Base-by-base conservation (phyloP, 495 filamentous ascomycete species). In the Gamarada debralockiae region DNA sequence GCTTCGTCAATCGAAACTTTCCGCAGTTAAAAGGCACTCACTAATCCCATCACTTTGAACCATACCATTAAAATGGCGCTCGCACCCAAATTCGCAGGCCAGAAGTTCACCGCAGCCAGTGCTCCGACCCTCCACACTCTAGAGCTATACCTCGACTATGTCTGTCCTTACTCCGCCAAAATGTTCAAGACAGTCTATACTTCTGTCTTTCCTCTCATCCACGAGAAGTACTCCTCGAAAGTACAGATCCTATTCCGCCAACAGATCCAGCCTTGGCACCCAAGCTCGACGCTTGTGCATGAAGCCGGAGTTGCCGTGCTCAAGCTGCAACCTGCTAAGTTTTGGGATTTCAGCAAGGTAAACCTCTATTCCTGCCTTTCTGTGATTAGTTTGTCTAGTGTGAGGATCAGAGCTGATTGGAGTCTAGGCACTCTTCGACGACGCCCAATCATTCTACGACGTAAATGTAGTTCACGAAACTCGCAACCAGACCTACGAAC, bases 241-340 rank as follows among this genome's bases (percentile, higher is more conserved):
- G 69, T 92, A 2, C 80, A 84, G 53, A 72, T 92, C 48, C 79
- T 97, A 48, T 85, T 96, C 73, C 86, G 90, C 20, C 90, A 92
- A 59, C 92, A 96, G 63, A 82, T 96, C 58, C 92, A 97, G 67
- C 92, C 92, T 13, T 97, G 92, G 92, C 91, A 97, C 67, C 92
- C 92, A 12, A 89, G 86, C 40, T 90, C 85, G 18, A 96, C 90
- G 0, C 81, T 96, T 14, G 76, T 78, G 21, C 92, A 97, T 69
- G 92, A 97, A 76, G 89, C 92, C 34, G 92, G 73, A 7, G 75
- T 86, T 9, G 92, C 90, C 8, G 86, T 96, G 6, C 73, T 88
- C 38, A 77, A 73, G 21, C 57, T 88, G 1, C 67, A 83, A 2
- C 84, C 89, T 0, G 70, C 76, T 13, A 82, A 80, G 55, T 96